Percentiles rank a stretch among this genome's conserved stretches.
Conservation (phyloP, 2,329 filamentous ascomycete genomes). For the Pseudogymnoascus sp. region DNA sequence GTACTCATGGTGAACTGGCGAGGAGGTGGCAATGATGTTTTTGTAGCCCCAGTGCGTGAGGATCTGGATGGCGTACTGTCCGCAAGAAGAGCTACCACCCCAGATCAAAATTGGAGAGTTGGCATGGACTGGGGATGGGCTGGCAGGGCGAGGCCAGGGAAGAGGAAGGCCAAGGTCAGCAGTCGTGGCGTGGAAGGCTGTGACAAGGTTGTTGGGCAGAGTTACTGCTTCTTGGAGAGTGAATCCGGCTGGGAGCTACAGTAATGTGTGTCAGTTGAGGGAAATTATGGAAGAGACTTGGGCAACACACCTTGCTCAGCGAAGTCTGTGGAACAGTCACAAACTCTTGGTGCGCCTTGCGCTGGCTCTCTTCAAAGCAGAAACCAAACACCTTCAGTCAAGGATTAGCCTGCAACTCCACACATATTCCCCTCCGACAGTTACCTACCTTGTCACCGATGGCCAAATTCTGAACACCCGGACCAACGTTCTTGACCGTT, state of each 20-base stretch:
- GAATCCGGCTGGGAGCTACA: conserved; percentile 37
- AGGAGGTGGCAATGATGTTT: conserved; percentile 35
- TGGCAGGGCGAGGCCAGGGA: conserved; percentile 43
- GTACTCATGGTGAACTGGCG: conserved; percentile 25
- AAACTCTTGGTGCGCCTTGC: conserved; percentile 52
- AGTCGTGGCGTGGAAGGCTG: conserved; percentile 50
- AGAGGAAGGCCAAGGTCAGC: conserved; percentile 47
- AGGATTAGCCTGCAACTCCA: neutral
- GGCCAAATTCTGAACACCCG: conserved; percentile 37
- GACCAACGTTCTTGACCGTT: conserved; percentile 45
- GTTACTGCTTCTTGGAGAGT: conserved; percentile 42
- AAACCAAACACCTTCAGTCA: conserved; percentile 41
- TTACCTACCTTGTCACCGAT: conserved; percentile 46
- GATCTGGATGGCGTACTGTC: conserved; percentile 36
- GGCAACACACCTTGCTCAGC: conserved; percentile 36
- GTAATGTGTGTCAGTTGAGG: conserved; percentile 1
- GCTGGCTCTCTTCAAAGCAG: conserved; percentile 40
- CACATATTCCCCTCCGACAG: neutral
- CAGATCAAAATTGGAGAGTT: conserved; percentile 33
- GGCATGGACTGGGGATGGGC: conserved; percentile 20
- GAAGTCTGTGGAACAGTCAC: conserved; percentile 46
- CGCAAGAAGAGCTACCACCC: conserved; percentile 31
- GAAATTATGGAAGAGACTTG: conserved; percentile 24
- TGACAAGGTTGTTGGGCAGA: conserved; percentile 52
- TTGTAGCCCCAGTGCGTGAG: conserved; percentile 47